Conservation (phyloP, 768 basidiomycete species). For the Boletus edulis region DNA sequence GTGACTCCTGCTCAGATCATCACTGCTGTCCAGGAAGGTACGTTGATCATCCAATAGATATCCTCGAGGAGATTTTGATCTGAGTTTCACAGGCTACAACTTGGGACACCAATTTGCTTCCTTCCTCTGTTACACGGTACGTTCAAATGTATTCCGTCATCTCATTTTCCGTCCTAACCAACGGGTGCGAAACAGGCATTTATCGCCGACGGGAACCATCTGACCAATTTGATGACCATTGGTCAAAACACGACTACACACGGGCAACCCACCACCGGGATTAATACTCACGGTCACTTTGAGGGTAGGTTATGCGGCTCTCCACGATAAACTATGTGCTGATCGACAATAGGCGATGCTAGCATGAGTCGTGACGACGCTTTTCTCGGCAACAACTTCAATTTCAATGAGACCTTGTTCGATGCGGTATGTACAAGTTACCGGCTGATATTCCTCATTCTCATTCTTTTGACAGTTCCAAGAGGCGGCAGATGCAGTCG, state of each 20-base stretch:
- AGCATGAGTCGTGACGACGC: constrained; percentile 21
- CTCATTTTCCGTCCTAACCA: background rate
- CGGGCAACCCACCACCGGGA: constrained; percentile 4
- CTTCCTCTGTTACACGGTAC: constrained; percentile 17
- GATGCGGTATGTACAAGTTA: constrained; percentile 1
- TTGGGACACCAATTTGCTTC: constrained; percentile 18
- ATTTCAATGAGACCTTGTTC: constrained; percentile 26
- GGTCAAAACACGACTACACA: constrained; percentile 16
- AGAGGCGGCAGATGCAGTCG: constrained; percentile 13
- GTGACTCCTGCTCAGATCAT: background rate
- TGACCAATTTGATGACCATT: constrained; percentile 26
- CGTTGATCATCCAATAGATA: background rate
- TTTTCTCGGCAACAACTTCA: constrained; percentile 20
- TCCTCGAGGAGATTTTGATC: background rate
- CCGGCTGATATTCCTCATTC: too few species aligned
- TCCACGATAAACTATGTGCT: too few species aligned
- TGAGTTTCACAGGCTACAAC: constrained; percentile 14
- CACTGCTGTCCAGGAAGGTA: constrained; percentile 20
- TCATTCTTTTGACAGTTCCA: constrained; percentile 1
- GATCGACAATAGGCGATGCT: constrained; percentile 14
- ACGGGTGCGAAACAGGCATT: background rate
- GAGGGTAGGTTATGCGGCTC: constrained; percentile 8
- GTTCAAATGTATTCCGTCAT: background rate
- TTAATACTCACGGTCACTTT: constrained; percentile 22
- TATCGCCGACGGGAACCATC: constrained; percentile 23